These are phyloP conservation scores for Solanum rostratum DNA, from an alignment of 257 asterid genomes.

Conservation along the genomic window DNA sequence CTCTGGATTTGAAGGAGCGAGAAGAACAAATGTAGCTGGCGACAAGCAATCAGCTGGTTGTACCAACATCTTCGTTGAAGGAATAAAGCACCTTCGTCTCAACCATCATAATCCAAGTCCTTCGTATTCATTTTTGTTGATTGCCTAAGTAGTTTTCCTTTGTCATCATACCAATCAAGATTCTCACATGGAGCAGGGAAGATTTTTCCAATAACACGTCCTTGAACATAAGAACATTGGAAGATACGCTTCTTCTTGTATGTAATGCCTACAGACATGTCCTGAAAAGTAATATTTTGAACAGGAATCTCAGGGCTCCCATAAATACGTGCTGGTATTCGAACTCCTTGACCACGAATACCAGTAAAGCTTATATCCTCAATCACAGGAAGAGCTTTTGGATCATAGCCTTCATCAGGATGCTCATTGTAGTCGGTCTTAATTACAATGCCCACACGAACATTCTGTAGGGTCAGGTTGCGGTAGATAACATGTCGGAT, in stretches of 20 bases:
- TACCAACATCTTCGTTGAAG: not conserved
- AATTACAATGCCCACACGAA: constrained; percentile 81
- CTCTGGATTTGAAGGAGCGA: not conserved
- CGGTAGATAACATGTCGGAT: constrained; percentile 50
- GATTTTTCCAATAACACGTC: constrained; percentile 68
- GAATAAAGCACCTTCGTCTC: not conserved
- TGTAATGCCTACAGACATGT: constrained; percentile 72
- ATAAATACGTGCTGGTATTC: constrained; percentile 83
- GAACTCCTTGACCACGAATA: constrained; percentile 66
- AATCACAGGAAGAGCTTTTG: constrained; percentile 62
- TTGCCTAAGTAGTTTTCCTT: constrained; percentile 40
- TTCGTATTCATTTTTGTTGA: constrained; percentile 18
- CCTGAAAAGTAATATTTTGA: constrained; percentile 46
- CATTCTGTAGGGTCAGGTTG: constrained; percentile 65
- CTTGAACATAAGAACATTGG: constrained; percentile 79
- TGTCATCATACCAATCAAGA: constrained; percentile 66
- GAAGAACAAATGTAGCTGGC: not conserved
- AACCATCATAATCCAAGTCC: constrained; percentile 31
- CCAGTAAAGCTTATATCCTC: constrained; percentile 55
- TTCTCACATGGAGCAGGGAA: constrained; percentile 77
- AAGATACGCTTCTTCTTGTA: constrained; percentile 84
- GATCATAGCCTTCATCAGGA: constrained; percentile 67
- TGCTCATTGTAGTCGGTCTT: constrained; percentile 91
- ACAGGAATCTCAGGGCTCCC: constrained; percentile 78
- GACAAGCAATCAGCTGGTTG: not conserved